These are phyloP conservation scores for Nemania abortiva DNA, from an alignment of 2,329 filamentous ascomycete species.

Conservation along the genomic window DNA sequence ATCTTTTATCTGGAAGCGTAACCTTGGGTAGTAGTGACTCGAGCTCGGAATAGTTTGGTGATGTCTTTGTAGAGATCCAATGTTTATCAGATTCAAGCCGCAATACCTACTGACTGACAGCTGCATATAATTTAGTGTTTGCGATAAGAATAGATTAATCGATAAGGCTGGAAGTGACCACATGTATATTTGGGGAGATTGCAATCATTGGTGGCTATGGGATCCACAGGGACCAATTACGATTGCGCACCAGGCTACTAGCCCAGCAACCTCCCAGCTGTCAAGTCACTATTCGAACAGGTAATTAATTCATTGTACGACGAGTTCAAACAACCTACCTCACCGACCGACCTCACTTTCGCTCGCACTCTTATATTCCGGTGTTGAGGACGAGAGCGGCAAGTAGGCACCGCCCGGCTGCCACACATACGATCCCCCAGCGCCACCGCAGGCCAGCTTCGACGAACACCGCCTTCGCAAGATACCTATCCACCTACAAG, in stretches of 20 bases:
- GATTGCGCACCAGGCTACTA: slow-evolving; percentile 21
- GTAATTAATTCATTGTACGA: slow-evolving; percentile 6
- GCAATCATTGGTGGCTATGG: slow-evolving; percentile 25
- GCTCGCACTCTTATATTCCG: background rate
- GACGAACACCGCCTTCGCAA: too few species aligned
- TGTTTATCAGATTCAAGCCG: background rate
- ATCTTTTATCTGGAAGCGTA: too few species aligned
- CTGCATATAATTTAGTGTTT: slow-evolving; percentile 11
- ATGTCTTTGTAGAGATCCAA: too few species aligned
- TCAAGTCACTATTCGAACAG: slow-evolving; percentile 30
- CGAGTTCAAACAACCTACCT: slow-evolving; percentile 10
- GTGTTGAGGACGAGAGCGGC: slow-evolving; percentile 14
- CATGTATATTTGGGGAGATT: slow-evolving; percentile 26
- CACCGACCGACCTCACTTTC: slow-evolving; percentile 14
- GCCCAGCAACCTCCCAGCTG: slow-evolving; percentile 34
- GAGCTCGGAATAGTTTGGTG: background rate
- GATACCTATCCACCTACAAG: background rate
- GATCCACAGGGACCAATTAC: slow-evolving; percentile 27
- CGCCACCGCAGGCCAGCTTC: background rate
- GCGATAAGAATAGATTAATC: slow-evolving; percentile 13
- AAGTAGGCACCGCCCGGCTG: background rate
- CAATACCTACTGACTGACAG: background rate
- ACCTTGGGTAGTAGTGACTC: too few species aligned
- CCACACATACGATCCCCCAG: background rate
- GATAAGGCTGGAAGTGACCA: slow-evolving; percentile 38